These are phyloP conservation scores for Borovskyia barvae DNA, from an alignment of 208 protist species.

Conservation along the genomic window DNA sequence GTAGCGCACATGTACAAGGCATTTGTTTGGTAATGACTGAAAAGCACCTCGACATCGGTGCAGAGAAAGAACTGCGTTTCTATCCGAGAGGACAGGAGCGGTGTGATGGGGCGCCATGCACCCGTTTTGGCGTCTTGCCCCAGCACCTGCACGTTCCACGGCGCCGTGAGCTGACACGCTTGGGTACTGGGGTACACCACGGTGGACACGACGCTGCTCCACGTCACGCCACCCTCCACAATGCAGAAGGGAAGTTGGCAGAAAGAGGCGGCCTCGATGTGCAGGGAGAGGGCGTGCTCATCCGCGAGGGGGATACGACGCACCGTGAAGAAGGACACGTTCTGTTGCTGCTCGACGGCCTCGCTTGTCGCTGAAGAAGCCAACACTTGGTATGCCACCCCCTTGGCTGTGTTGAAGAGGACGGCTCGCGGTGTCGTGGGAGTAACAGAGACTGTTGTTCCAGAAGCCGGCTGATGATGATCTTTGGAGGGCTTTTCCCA, in stretches of 20 bases:
- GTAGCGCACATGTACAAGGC: conserved; percentile 16
- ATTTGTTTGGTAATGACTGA: conserved; percentile 13
- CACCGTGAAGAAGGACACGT: conserved; percentile 20
- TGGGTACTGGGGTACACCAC: conserved; percentile 1
- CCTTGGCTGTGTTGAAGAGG: conserved; percentile 15
- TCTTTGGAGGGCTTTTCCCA: too few species aligned
- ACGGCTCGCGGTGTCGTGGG: conserved; percentile 13
- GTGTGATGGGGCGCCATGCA: conserved; percentile 21
- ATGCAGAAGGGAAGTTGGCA: conserved; percentile 15
- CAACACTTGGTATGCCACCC: conserved; percentile 17
- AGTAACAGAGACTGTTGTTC: background rate
- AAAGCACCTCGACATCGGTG: conserved; percentile 32
- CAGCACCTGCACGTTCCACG: conserved; percentile 29
- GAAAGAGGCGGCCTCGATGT: conserved; percentile 7
- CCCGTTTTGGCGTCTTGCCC: conserved; percentile 10
- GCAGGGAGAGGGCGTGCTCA: background rate
- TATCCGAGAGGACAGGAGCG: conserved; percentile 13
- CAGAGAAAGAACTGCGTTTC: conserved; percentile 26
- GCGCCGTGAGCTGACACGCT: background rate
- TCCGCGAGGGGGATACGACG: conserved; percentile 5
- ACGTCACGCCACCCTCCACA: conserved; percentile 16
- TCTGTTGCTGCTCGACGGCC: background rate
- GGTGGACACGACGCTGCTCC: conserved; percentile 18
- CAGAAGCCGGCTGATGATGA: too few species aligned
- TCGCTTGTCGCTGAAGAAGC: background rate